Conservation (phyloP, 768 basidiomycete species). For the Phylloporus rhodoxanthus region DNA sequence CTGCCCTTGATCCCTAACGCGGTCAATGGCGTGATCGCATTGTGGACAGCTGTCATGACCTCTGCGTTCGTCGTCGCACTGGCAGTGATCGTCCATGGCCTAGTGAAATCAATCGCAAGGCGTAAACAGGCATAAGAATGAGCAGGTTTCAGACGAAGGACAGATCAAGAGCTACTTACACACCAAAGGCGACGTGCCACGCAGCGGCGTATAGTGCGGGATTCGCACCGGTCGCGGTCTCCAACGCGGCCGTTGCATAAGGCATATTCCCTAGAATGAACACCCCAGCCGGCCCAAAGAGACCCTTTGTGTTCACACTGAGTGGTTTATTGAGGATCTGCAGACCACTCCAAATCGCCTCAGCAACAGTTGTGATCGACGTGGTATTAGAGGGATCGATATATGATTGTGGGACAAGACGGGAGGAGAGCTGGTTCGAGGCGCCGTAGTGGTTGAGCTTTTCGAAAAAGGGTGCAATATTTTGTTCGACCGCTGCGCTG, state of each 20-base stretch:
- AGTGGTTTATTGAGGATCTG: slow-evolving; percentile 9
- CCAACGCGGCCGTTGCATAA: neutral
- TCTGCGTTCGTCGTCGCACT: neutral
- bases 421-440: slow-evolving; percentile 15
- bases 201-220: slow-evolving; percentile 11
- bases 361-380: slow-evolving; percentile 10
- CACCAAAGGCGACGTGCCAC: slow-evolving; percentile 12
- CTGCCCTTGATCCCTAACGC: slow-evolving; percentile 15
- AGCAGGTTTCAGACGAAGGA: no score
- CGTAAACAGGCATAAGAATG: neutral
- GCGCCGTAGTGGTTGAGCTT: slow-evolving; percentile 5
- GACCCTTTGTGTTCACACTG: neutral
- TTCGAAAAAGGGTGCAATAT: slow-evolving; percentile 8
- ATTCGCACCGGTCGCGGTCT: slow-evolving; percentile 14
- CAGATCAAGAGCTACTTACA: slow-evolving; percentile 6
- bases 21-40: slow-evolving; percentile 11
- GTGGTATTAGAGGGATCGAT: slow-evolving; percentile 8
- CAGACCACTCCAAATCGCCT: slow-evolving; percentile 18
- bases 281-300: neutral
- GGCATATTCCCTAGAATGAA: slow-evolving; percentile 8
- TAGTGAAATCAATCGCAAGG: neutral
- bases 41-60: slow-evolving; percentile 5
- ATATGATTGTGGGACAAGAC: slow-evolving; percentile 14
- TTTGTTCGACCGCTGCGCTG: slow-evolving; percentile 2
- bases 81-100: slow-evolving; percentile 13